Evolutionary conservation across 768 basidiomycete species (phyloP), one percentile per base, ranked within the genome.

Genomic region (Trametes meyenii): DNA sequence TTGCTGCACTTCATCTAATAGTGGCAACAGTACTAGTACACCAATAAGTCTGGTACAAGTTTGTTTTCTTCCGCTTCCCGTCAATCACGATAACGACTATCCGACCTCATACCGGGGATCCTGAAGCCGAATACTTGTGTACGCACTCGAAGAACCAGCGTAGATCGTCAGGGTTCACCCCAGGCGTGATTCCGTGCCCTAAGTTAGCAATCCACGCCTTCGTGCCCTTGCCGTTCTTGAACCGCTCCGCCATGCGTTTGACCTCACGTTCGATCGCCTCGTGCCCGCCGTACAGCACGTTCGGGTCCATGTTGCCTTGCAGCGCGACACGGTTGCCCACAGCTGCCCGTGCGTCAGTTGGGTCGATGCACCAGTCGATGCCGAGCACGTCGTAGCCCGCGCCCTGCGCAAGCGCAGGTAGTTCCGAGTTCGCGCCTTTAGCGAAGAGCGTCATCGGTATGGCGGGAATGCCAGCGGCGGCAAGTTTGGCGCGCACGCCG

Each of bases 141-240:
- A 94, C 82, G 70, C 94, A 96, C 73, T 96, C 84, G 63, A 96
- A 85, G 80, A 96, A 97, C 85, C 87, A 96, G 58, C 81, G 79
- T 73, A 97, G 78, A 73, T 97, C 93, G 57, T 98, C 95, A 21
- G 96, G 94, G 72, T 97, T 87, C 14, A 98, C 96, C 24, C 87
- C 90, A 12, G 97, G 97, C 4, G 95, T 97, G 67, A 99, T 96
- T 5, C 97, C 97, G 72, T 98, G 97, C 0, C 97, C 97, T 21
- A 99, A 78, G 76, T 98, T 98, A 10, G 92, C 91, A 69, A 98
- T 98, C 94, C 96, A 98, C n/a, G 86, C 90, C 42, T 81, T 82
- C 19, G 77, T 69, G 53, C 73, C 72, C 52, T 78, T 81, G 8
- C 78, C 79, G 11, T 85, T 83, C 45, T 67, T 76, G 78, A 98